Percentiles rank a stretch among this genome's conserved stretches.
These are phyloP conservation scores for Phyllosticta capitalensis DNA, from an alignment of 2,329 filamentous ascomycete genomes.

Conservation along the genomic window DNA sequence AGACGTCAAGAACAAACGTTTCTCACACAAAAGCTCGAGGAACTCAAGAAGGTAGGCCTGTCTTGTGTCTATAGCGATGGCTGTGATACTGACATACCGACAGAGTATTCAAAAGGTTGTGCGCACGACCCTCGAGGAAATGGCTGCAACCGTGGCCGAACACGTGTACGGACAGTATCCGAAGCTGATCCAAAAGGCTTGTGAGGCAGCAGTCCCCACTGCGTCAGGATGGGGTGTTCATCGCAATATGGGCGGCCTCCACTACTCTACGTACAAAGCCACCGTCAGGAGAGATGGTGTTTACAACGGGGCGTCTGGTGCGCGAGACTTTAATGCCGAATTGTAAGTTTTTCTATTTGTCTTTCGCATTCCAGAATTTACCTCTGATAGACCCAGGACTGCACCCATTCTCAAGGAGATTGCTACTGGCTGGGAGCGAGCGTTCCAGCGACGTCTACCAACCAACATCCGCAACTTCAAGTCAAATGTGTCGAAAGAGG, in stretches of 20 bases:
- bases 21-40: constrained; percentile 29
- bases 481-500: constrained; percentile 20
- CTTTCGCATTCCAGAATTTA: neutral
- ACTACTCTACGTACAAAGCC: constrained; percentile 48
- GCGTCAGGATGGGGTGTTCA: constrained; percentile 28
- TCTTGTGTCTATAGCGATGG: neutral
- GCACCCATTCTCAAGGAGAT: constrained; percentile 32
- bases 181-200: constrained; percentile 30
- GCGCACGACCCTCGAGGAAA: constrained; percentile 27
- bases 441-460: constrained; percentile 36
- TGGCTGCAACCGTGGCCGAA: constrained; percentile 33
- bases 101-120: constrained; percentile 33
- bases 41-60: constrained; percentile 29
- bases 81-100: constrained; percentile 1
- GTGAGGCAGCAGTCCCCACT: constrained; percentile 26
- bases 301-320: constrained; percentile 31
- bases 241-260: constrained; percentile 36
- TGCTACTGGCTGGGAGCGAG: constrained; percentile 34
- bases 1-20: constrained; percentile 31
- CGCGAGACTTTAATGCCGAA: constrained; percentile 34
- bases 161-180: constrained; percentile 40
- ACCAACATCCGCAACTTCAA: constrained; percentile 30
- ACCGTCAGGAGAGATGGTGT: constrained; percentile 42
- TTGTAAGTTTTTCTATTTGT: constrained; percentile 15
- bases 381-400: constrained; percentile 14